phyloP scores from a whole-genome alignment of 257 asterid species.

The Capsicum chinense region DNA sequence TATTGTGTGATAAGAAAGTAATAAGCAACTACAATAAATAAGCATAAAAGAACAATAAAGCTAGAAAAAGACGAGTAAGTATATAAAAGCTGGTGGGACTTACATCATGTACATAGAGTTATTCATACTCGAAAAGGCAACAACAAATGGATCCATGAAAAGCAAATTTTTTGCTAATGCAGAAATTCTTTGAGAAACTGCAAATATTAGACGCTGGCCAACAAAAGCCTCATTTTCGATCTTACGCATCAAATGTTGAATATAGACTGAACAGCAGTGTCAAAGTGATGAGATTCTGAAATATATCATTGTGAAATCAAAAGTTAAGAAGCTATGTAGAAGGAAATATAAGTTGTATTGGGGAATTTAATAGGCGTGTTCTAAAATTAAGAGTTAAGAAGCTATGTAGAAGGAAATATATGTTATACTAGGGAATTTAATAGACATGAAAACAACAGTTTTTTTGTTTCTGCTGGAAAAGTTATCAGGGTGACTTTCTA shows the following conservation, averaged over 20 bases:
- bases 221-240: constrained; percentile 74
- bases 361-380: too few species aligned
- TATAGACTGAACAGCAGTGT: constrained; percentile 48
- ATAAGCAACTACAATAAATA: not conserved
- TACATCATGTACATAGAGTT: constrained; percentile 74
- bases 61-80: not conserved
- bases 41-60: not conserved
- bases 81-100: constrained; percentile 40
- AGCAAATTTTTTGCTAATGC: constrained; percentile 78
- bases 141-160: constrained; percentile 87
- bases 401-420: too few species aligned
- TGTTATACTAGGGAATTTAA: not conserved
- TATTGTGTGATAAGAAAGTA: not conserved
- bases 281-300: constrained; percentile 53
- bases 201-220: constrained; percentile 83
- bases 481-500: not conserved
- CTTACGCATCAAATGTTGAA: constrained; percentile 86
- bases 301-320: constrained; percentile 9
- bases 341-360: not conserved
- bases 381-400: too few species aligned
- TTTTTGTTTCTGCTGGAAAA: not conserved
- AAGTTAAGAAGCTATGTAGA: not conserved
- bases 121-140: constrained; percentile 69
- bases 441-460: not conserved
- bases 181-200: constrained; percentile 83